Percentiles rank a stretch among this genome's conserved stretches.
Evolutionary conservation across 768 basidiomycete species (phyloP).

Genomic region (Rhizopogon vinicolor): DNA sequence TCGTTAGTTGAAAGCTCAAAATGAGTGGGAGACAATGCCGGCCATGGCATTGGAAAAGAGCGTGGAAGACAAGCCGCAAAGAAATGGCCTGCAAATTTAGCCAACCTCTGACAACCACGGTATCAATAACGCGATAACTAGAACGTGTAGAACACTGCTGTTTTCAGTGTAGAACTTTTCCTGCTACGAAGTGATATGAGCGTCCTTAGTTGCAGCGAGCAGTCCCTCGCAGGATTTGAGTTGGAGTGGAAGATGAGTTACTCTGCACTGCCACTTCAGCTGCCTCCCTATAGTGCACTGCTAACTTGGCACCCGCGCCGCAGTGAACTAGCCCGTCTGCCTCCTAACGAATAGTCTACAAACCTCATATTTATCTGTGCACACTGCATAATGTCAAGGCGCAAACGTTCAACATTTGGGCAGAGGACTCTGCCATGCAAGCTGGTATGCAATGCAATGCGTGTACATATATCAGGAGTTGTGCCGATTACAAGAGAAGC

Average conservation of each 20-base stretch:
- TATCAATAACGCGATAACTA: background rate
- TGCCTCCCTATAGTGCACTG: too few species aligned
- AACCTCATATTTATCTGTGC: too few species aligned
- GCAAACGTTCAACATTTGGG: too few species aligned
- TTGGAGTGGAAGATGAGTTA: background rate
- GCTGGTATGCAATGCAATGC: too few species aligned
- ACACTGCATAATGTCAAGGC: too few species aligned
- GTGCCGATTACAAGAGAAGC: background rate
- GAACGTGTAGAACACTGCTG: background rate
- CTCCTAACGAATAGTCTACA: too few species aligned
- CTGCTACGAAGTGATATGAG: background rate
- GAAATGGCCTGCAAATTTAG: background rate
- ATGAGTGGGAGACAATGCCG: conserved; percentile 9
- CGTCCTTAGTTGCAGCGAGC: background rate
- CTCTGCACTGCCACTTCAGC: background rate
- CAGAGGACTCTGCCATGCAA: too few species aligned
- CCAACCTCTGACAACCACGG: too few species aligned
- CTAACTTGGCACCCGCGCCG: too few species aligned
- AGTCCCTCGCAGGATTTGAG: background rate
- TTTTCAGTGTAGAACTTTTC: background rate
- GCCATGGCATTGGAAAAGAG: conserved; percentile 14
- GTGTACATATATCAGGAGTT: background rate
- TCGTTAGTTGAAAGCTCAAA: conserved; percentile 12
- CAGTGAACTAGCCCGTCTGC: too few species aligned
- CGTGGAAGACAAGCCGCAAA: conserved; percentile 4